Conservation (phyloP, 2,329 filamentous ascomycete genomes). For the Colletotrichum higginsianum region DNA sequence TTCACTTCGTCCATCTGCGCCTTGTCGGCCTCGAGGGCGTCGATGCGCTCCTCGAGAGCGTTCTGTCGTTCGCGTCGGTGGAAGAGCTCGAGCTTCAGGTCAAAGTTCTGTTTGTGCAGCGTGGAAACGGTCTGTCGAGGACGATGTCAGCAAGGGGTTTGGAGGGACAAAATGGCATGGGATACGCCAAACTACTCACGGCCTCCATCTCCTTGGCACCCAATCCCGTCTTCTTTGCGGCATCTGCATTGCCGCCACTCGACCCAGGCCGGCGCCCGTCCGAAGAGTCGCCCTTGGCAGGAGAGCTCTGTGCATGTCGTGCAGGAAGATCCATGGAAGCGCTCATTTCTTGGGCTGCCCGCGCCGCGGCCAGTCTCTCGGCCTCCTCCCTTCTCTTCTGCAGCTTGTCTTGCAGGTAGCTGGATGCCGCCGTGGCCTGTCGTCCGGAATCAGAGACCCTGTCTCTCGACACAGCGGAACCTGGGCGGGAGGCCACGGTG, state of each 20-base stretch:
- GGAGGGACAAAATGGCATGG: not conserved
- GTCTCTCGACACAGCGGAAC: constrained; percentile 59
- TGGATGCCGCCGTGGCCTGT: constrained; percentile 61
- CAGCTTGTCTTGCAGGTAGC: constrained; percentile 70
- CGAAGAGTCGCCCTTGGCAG: constrained; percentile 52
- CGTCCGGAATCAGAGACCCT: constrained; percentile 58
- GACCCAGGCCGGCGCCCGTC: constrained; percentile 60
- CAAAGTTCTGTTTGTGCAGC: constrained; percentile 83
- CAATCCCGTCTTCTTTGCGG: constrained; percentile 66
- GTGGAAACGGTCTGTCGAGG: constrained; percentile 71
- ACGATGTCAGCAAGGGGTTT: constrained; percentile 29
- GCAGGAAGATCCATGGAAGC: constrained; percentile 55
- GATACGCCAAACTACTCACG: constrained; percentile 53
- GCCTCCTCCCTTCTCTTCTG: constrained; percentile 65
- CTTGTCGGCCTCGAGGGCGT: constrained; percentile 68
- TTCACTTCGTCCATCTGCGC: constrained; percentile 71
- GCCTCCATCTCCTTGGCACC: constrained; percentile 79
- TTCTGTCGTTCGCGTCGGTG: constrained; percentile 77
- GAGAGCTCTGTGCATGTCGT: constrained; percentile 56
- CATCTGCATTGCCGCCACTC: constrained; percentile 57
- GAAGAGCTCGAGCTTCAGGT: constrained; percentile 80
- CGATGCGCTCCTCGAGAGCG: constrained; percentile 70
- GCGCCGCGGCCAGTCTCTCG: constrained; percentile 57
- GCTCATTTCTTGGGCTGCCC: constrained; percentile 55
- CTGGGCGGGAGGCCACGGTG: constrained; percentile 53